Evolutionary conservation across 371 early-diverging fungal species (phyloP), one percentile per base, ranked within the genome.

Genomic region (Actinomortierella ambigua): DNA sequence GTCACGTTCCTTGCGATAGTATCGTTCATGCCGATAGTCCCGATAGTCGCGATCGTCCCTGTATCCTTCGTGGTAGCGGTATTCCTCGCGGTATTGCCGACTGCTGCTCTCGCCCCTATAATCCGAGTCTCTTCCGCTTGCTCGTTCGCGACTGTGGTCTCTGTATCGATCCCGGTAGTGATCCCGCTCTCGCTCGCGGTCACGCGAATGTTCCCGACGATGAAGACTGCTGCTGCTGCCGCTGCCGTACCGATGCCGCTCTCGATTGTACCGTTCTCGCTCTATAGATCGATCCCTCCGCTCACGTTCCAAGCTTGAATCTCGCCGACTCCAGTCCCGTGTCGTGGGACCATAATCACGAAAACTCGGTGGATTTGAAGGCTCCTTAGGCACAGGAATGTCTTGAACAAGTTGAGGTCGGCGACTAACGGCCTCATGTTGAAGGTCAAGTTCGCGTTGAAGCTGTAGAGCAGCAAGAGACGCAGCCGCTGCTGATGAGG

Each of bases 351-450:
- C 73, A 62, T 71, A 71, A 49, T 71, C 73, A 11, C 73, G 57
- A 34, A 66, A 63, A 2, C 66, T 71, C 3, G 73, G 67, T 42
- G 61, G 67, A 42, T 58, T 63, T n/a, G 34, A 47, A 2, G 66
- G 59, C 24, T 71, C 73, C 63, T 66, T 71, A 29, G 67, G 51
- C 9, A 61, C 57, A 34, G 34, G 7, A 29, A 66, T 66, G 26
- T 71, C 73, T 26, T 71, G 71, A 7, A 66, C 71, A 18, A 71
- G 57, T 18, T 71, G 71, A 3, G 73, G 73, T 57, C 66, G 65
- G 47, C 73, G 59, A 13, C 71, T 66, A 1, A 65, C 46, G 23
- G 62, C 52, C 54, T 71, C 71, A 34, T 71, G 71, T 23, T 71
- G 71, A 17, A 55, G 47, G 29, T 66, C 73, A 42, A 71, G 43